phyloP scores from a whole-genome alignment of 495 filamentous ascomycete species.

The Trichoderma asperelloides region DNA sequence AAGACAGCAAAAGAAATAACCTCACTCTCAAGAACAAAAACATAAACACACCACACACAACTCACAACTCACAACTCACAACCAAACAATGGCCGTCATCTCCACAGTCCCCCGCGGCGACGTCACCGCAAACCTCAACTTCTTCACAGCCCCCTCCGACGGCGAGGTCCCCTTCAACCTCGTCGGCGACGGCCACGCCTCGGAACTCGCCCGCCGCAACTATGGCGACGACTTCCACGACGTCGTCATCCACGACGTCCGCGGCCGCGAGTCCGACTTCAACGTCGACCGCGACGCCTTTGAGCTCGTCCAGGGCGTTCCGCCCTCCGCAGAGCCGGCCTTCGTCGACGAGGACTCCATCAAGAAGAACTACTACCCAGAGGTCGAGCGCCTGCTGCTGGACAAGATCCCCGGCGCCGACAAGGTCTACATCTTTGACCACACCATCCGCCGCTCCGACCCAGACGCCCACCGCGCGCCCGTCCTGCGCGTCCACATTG shows the following conservation, averaged over 20 bases:
- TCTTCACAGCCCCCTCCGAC: constrained; percentile 57
- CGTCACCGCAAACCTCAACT: constrained; percentile 55
- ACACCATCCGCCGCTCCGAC: constrained; percentile 66
- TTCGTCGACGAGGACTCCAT: constrained; percentile 61
- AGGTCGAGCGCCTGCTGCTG: constrained; percentile 60
- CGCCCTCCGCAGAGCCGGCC: constrained; percentile 41
- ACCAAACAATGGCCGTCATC: constrained; percentile 25
- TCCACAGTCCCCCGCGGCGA: constrained; percentile 53
- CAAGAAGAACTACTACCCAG: constrained; percentile 67
- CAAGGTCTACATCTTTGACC: constrained; percentile 72
- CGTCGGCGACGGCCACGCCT: constrained; percentile 47
- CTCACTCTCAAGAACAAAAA: not conserved
- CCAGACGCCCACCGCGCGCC: constrained; percentile 48
- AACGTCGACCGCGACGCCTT: constrained; percentile 69
- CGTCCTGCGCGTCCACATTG: constrained; percentile 69
- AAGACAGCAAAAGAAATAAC: not conserved
- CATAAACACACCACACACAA: not conserved
- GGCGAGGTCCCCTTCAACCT: constrained; percentile 59
- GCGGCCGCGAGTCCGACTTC: constrained; percentile 54
- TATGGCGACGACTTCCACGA: constrained; percentile 33
- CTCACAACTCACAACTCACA: not conserved
- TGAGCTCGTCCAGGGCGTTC: constrained; percentile 41
- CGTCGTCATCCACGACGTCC: constrained; percentile 57
- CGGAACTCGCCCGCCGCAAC: constrained; percentile 54
- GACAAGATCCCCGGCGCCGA: constrained; percentile 50